A percentile compares a stretch with the other conserved stretches of the same genome.
These are phyloP conservation scores for Coniella vitis DNA, from an alignment of 2,329 filamentous ascomycete genomes.

Conservation along the genomic window DNA sequence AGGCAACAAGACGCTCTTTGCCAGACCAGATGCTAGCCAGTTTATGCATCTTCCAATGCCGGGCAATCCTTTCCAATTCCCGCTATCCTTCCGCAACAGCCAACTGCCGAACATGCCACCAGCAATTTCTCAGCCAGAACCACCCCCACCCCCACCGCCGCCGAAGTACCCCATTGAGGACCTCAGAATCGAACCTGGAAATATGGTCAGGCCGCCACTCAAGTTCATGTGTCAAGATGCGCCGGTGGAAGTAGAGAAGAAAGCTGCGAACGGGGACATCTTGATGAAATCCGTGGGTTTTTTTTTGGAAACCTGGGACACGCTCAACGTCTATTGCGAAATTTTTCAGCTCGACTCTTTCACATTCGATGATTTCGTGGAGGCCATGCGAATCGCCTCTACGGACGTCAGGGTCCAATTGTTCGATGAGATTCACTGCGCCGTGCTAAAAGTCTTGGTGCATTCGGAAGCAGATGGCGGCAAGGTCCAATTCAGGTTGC, in stretches of 20 bases:
- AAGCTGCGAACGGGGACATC: slow-evolving; percentile 50
- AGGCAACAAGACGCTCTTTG: slow-evolving; percentile 30
- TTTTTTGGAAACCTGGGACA: slow-evolving; percentile 90
- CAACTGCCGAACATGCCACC: slow-evolving; percentile 35
- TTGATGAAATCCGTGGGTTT: slow-evolving; percentile 79
- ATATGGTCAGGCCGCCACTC: slow-evolving; percentile 63
- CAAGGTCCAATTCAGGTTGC: slow-evolving; percentile 70
- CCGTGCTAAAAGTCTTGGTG: slow-evolving; percentile 81
- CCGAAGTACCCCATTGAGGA: slow-evolving; percentile 97
- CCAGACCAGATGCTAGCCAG: slow-evolving; percentile 30
- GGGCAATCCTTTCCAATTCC: slow-evolving; percentile 41
- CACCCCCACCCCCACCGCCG: slow-evolving; percentile 57
- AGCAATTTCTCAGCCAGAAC: slow-evolving; percentile 34
- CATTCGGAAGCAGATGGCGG: slow-evolving; percentile 68
- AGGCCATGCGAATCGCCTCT: slow-evolving; percentile 74
- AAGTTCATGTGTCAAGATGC: slow-evolving; percentile 69
- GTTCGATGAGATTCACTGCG: slow-evolving; percentile 85
- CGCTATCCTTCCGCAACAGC: slow-evolving; percentile 36
- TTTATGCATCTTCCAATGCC: slow-evolving; percentile 34
- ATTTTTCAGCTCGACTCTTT: slow-evolving; percentile 93
- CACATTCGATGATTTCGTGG: slow-evolving; percentile 92
- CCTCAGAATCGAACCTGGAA: slow-evolving; percentile 67
- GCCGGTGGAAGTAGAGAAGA: slow-evolving; percentile 41
- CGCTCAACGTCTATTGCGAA: slow-evolving; percentile 95
- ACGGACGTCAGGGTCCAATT: slow-evolving; percentile 73